Evolutionary conservation across 805 yeast species (phyloP), one percentile per base, ranked within the genome.

Genomic region (Yarrowia sp.): DNA sequence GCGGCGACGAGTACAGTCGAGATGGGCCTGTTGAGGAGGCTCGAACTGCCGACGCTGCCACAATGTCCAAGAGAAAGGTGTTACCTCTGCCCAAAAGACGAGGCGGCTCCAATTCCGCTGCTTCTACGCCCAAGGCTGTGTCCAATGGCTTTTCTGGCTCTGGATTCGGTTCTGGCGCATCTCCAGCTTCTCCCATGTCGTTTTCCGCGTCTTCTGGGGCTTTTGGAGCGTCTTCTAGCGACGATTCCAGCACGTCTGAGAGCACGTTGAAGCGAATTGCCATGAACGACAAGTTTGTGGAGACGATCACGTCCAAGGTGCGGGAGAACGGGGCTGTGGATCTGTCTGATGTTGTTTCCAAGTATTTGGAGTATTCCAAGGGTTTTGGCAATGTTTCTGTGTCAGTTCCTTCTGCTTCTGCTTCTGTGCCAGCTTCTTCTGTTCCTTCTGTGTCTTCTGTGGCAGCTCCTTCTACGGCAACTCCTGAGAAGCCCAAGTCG

Each of bases 31-130:
- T 66, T 51, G 69, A 71, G 7, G 67, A 72, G 38, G 77, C 80
- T 35, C 66, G 70, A n/a, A 72, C 67, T 52, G 95, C 96, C 0
- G 80, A 89, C 1, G 79, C 82, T 3, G 85, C 80, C 5, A 85
- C 84, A 6, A 74, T 91, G 82, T 83, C 91, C 28, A 81, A 77
- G 65, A 80, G 97, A 71, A 88, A 85, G 77, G 88, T 90, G 65
- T 82, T 89, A 28, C 79, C 82, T 71, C 67, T 72, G 32, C 67
- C 71, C 16, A 28, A 68, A 40, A 61, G 69, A 30, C 59, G 65
- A 33, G 41, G 43, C 8, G n/a, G n/a, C 22, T 19, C 63, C 36
- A 16, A 22, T 46, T n/a, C n/a, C 16, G 40, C 44, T 10, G 14
- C 41, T 10, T 16, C 32, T 4, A 17, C 22, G 21, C 19, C 54